phyloP scores from a whole-genome alignment of 495 filamentous ascomycete genomes.

The Oleoguttula mirabilis region DNA sequence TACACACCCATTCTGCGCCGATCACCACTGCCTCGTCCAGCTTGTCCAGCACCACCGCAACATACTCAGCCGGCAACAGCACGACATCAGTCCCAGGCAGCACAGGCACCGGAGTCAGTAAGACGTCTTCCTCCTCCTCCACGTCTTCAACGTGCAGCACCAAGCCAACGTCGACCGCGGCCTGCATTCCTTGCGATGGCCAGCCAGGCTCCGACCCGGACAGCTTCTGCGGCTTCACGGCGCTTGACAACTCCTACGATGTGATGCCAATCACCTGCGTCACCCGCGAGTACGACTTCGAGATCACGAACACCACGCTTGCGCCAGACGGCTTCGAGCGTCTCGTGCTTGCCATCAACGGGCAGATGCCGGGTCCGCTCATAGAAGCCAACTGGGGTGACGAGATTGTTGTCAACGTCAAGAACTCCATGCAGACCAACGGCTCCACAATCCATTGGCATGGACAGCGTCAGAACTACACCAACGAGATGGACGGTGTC shows the following conservation, averaged over 20 bases:
- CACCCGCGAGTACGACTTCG: slow-evolving; percentile 23
- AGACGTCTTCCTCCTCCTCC: not conserved
- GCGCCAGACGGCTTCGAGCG: slow-evolving; percentile 27
- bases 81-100: too few species aligned
- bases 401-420: slow-evolving; percentile 26
- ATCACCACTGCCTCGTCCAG: not conserved
- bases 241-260: slow-evolving; percentile 27
- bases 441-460: slow-evolving; percentile 41
- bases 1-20: slow-evolving; percentile 8
- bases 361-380: slow-evolving; percentile 28
- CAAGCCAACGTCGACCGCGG: slow-evolving; percentile 9
- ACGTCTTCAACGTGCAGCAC: slow-evolving; percentile 4
- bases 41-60: not conserved
- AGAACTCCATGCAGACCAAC: slow-evolving; percentile 27
- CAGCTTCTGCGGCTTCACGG: slow-evolving; percentile 26
- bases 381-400: slow-evolving; percentile 33
- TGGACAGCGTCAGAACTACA: slow-evolving; percentile 39
- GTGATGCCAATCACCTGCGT: slow-evolving; percentile 28
- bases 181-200: slow-evolving; percentile 30
- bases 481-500: slow-evolving; percentile 36
- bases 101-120: not conserved
- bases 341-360: slow-evolving; percentile 25
- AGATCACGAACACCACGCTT: slow-evolving; percentile 26
- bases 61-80: slow-evolving; percentile 1
- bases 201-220: slow-evolving; percentile 23